These are phyloP conservation scores for Domatiomyces catenatus DNA, from an alignment of 2,329 filamentous ascomycete genomes.

Conservation along the genomic window DNA sequence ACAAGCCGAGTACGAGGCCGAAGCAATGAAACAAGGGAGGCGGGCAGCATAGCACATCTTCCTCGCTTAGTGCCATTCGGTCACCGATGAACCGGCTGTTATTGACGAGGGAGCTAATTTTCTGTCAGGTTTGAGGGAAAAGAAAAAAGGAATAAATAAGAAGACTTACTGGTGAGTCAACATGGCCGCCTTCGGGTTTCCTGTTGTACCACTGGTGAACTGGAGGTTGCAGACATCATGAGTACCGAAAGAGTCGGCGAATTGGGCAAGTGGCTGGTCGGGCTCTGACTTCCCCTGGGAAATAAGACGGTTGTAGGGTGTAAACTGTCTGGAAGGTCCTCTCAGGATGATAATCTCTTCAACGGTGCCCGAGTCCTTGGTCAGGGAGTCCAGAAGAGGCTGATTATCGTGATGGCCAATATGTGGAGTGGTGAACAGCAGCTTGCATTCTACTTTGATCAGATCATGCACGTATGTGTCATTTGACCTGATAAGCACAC, in stretches of 20 bases:
- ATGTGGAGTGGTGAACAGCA: slow-evolving; percentile 56
- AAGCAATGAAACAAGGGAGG: slow-evolving; percentile 80
- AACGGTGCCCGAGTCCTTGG: slow-evolving; percentile 27
- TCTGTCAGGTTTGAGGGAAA: background rate
- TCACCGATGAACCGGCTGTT: slow-evolving; percentile 58
- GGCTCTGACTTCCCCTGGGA: slow-evolving; percentile 35
- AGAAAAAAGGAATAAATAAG: background rate
- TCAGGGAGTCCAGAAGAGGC: slow-evolving; percentile 41
- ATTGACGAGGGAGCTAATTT: slow-evolving; percentile 35
- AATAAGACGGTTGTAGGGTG: slow-evolving; percentile 46
- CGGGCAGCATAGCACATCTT: slow-evolving; percentile 62
- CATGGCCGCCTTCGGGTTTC: slow-evolving; percentile 59
- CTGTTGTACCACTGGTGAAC: slow-evolving; percentile 62
- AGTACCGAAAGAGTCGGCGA: slow-evolving; percentile 42
- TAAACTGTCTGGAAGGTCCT: slow-evolving; percentile 39
- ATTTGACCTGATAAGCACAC: slow-evolving; percentile 18
- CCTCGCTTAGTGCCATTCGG: slow-evolving; percentile 51
- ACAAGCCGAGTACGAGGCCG: slow-evolving; percentile 59
- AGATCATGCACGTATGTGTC: background rate
- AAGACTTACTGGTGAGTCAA: slow-evolving; percentile 49
- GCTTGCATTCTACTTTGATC: slow-evolving; percentile 43
- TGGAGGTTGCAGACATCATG: slow-evolving; percentile 59
- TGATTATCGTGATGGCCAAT: slow-evolving; percentile 53
- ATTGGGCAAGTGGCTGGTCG: slow-evolving; percentile 36
- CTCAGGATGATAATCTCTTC: slow-evolving; percentile 46